Conservation (phyloP, 495 filamentous ascomycete genomes). For the Penicilliopsis zonata region DNA sequence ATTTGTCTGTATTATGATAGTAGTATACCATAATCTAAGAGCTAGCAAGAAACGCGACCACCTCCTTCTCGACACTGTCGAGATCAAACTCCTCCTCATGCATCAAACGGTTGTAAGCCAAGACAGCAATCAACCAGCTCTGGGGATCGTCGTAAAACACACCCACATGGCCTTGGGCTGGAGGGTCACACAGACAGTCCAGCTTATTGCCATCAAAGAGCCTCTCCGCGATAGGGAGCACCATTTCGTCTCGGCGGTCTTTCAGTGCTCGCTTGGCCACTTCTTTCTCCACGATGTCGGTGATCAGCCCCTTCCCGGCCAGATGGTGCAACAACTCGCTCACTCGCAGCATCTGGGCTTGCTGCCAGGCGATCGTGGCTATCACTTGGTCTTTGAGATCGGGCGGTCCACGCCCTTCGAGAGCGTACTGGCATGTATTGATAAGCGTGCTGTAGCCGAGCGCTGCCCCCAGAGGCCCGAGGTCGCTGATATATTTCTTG, state of each 20-base stretch:
- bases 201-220: not conserved
- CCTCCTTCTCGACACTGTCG: too few relatives aligned
- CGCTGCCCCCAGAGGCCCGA: too few relatives aligned
- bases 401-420: too few relatives aligned
- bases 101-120: not conserved
- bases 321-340: slow-evolving; percentile 8
- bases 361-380: too few relatives aligned
- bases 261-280: slow-evolving; percentile 2
- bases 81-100: too few relatives aligned
- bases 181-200: not conserved
- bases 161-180: slow-evolving; percentile 1
- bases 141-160: slow-evolving; percentile 1
- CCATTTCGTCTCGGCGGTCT: slow-evolving; percentile 2
- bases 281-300: slow-evolving; percentile 2
- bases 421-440: too few relatives aligned
- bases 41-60: too few relatives aligned
- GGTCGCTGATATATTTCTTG: too few relatives aligned
- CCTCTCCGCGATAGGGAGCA: not conserved
- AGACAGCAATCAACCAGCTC: slow-evolving; percentile 1
- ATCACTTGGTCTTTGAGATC: too few relatives aligned
- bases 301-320: slow-evolving; percentile 4
- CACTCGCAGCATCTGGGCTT: slow-evolving; percentile 6
- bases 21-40: too few relatives aligned
- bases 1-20: too few relatives aligned
- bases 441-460: too few relatives aligned